Conservation (phyloP, 108 stramenopile genomes). For the Chaetoceros muelleri region DNA sequence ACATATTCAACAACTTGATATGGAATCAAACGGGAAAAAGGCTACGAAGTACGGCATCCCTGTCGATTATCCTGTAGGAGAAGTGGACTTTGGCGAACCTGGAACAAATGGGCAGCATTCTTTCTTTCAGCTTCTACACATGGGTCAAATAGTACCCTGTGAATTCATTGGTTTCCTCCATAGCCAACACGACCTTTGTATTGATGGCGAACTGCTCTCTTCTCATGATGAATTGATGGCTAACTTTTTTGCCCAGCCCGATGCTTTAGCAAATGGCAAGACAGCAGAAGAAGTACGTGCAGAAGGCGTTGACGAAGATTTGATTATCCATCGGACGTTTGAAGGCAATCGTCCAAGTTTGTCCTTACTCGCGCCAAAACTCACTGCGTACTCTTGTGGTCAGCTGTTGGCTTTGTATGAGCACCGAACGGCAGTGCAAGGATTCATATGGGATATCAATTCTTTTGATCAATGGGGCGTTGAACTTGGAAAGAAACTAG, state of each 20-base stretch:
- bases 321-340: conserved; percentile 88
- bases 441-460: conserved; percentile 98
- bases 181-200: conserved; percentile 70
- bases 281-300: conserved; percentile 84
- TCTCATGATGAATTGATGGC: conserved; percentile 99
- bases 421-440: conserved; percentile 98
- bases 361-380: conserved; percentile 86
- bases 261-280: conserved; percentile 92
- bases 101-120: conserved; percentile 99
- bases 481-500: conserved; percentile 98
- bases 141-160: conserved; percentile 93
- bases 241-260: conserved; percentile 99
- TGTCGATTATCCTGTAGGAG: conserved; percentile 86
- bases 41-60: conserved; percentile 79
- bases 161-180: conserved; percentile 95
- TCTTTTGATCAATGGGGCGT: conserved; percentile 99
- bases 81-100: conserved; percentile 97
- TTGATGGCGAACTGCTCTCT: conserved; percentile 84
- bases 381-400: conserved; percentile 89
- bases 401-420: conserved; percentile 96
- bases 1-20: conserved; percentile 99
- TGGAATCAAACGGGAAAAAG: conserved; percentile 91
- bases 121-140: conserved; percentile 98
- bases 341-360: conserved; percentile 96
- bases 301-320: conserved; percentile 83